These are phyloP conservation scores for Xylaria polymorpha DNA, from an alignment of 2,329 filamentous ascomycete genomes.

Conservation along the genomic window DNA sequence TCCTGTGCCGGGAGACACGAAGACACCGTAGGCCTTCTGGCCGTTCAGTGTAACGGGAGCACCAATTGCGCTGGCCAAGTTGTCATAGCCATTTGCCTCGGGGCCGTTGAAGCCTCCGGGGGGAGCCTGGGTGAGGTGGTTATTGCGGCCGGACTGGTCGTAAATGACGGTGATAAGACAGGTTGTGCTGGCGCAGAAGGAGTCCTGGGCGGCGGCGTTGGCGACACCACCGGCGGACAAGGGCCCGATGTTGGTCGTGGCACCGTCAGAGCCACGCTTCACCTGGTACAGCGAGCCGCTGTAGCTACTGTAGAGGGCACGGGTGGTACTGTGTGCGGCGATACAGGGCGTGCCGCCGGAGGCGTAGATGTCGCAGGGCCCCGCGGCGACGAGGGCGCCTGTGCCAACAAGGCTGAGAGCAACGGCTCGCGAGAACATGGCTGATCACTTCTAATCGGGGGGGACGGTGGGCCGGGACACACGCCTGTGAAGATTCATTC, in stretches of 20 bases:
- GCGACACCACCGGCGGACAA: constrained; percentile 70
- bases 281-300: constrained; percentile 69
- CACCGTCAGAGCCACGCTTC: constrained; percentile 63
- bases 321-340: constrained; percentile 73
- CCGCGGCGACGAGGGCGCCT: constrained; percentile 53
- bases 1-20: constrained; percentile 69
- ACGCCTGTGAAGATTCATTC: neutral
- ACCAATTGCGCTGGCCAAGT: constrained; percentile 67
- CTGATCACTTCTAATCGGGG: constrained; percentile 13
- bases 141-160: constrained; percentile 71
- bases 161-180: constrained; percentile 74
- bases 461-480: constrained; percentile 12
- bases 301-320: constrained; percentile 68
- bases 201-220: constrained; percentile 69
- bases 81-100: constrained; percentile 67
- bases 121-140: constrained; percentile 72
- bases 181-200: constrained; percentile 69
- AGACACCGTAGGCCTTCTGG: constrained; percentile 72
- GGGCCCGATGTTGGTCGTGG: constrained; percentile 61
- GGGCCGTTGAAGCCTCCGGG: constrained; percentile 68
- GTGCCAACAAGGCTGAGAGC: constrained; percentile 34
- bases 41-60: constrained; percentile 71
- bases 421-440: constrained; percentile 30
- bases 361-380: constrained; percentile 71
- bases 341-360: constrained; percentile 70